Conservation (phyloP, 768 basidiomycete genomes). For the Boletus vinaceobasis region DNA sequence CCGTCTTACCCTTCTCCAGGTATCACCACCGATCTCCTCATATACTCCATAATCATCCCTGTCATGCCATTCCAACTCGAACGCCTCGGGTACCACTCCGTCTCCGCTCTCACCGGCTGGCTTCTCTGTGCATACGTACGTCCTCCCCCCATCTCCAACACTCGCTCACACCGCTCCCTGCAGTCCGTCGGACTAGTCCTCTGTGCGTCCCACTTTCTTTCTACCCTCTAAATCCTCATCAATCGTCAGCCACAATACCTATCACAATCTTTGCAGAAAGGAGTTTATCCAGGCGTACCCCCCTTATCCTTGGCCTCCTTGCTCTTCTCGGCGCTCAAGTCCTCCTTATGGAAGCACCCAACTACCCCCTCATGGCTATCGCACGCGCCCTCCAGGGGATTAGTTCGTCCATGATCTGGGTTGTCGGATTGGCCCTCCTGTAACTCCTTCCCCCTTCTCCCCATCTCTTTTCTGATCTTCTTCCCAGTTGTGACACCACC, state of each 20-base stretch:
- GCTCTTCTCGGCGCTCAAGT: slow-evolving; percentile 52
- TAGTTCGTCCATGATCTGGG: slow-evolving; percentile 60
- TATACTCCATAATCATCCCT: slow-evolving; percentile 60
- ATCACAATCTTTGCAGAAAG: slow-evolving; percentile 55
- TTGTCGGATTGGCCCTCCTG: slow-evolving; percentile 59
- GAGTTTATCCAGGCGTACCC: slow-evolving; percentile 43
- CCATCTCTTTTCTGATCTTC: slow-evolving; percentile 8
- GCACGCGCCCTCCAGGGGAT: slow-evolving; percentile 60
- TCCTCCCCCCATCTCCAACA: slow-evolving; percentile 1
- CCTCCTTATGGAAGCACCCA: slow-evolving; percentile 61
- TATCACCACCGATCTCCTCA: slow-evolving; percentile 50
- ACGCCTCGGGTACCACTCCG: slow-evolving; percentile 39
- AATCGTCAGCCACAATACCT: slow-evolving; percentile 48
- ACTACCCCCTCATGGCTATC: slow-evolving; percentile 53
- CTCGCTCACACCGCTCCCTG: slow-evolving; percentile 2
- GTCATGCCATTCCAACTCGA: slow-evolving; percentile 64
- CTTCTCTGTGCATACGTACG: slow-evolving; percentile 57
- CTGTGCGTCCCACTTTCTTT: slow-evolving; percentile 35
- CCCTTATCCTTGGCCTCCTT: slow-evolving; percentile 49
- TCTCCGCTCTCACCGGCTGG: slow-evolving; percentile 57
- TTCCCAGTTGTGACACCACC: slow-evolving; percentile 50
- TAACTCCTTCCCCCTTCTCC: slow-evolving; percentile 22
- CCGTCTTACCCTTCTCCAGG: slow-evolving; percentile 19
- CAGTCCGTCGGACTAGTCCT: slow-evolving; percentile 57
- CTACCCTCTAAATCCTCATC: slow-evolving; percentile 1